Evolutionary conservation across 2,329 filamentous ascomycete species (phyloP).

Genomic region (Nothophoma quercina): DNA sequence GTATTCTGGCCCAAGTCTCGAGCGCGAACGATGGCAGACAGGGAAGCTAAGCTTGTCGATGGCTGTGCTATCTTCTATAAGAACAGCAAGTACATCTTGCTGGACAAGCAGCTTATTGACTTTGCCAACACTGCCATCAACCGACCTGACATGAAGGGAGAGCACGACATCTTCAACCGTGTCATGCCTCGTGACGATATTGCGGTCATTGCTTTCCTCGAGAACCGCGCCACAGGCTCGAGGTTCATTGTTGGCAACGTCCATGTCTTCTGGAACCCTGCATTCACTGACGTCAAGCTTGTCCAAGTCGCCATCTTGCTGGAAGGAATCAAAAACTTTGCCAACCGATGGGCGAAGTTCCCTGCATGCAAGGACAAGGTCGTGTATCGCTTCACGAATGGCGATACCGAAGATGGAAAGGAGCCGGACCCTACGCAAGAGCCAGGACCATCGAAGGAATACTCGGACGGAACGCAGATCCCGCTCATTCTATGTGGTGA

Average conservation of each 20-base stretch:
- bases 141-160: conserved; percentile 94
- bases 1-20: conserved; percentile 91
- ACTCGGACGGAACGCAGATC: conserved; percentile 84
- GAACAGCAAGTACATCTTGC: conserved; percentile 87
- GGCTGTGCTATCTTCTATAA: conserved; percentile 98
- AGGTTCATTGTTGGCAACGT: conserved; percentile 92
- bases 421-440: conserved; percentile 64
- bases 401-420: conserved; percentile 58
- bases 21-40: conserved; percentile 89
- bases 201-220: conserved; percentile 88
- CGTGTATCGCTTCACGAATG: conserved; percentile 57
- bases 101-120: conserved; percentile 94
- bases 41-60: conserved; percentile 88
- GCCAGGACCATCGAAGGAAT: conserved; percentile 84
- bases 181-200: conserved; percentile 99
- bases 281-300: conserved; percentile 90
- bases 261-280: conserved; percentile 94
- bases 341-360: conserved; percentile 83
- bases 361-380: conserved; percentile 83
- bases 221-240: conserved; percentile 89
- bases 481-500: conserved; percentile 92
- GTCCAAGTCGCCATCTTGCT: conserved; percentile 95
- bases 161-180: conserved; percentile 97
- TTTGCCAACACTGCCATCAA: conserved; percentile 93
- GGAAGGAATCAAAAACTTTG: conserved; percentile 86